Conservation (phyloP, 169 alveolate species). For the Cryptosporidium baileyi region DNA sequence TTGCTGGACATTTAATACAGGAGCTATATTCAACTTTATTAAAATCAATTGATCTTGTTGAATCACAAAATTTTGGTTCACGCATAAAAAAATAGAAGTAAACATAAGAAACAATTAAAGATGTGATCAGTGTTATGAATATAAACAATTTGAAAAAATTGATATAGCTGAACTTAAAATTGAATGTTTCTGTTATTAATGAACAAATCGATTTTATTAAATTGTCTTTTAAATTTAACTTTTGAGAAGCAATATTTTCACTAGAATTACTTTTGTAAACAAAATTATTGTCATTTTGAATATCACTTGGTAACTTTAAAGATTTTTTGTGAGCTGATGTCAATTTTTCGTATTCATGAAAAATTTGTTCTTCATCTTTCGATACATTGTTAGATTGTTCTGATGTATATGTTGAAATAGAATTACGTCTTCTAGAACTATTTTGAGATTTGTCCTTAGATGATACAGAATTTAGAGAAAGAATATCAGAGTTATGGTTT, state of each 20-base stretch:
- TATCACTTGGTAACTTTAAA: not conserved
- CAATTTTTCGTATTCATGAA: too few relatives aligned
- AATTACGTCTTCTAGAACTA: constrained; percentile 11
- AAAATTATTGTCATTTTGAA: not conserved
- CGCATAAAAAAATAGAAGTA: not conserved
- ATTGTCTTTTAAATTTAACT: not conserved
- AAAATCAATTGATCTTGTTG: not conserved
- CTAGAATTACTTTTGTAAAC: not conserved
- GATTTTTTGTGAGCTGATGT: not conserved
- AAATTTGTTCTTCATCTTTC: not conserved
- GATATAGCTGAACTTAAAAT: not conserved
- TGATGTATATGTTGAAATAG: not conserved
- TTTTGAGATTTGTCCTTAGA: not conserved
- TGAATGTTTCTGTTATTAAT: not conserved
- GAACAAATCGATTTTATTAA: not conserved
- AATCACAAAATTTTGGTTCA: constrained; percentile 42
- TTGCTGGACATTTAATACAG: constrained; percentile 17
- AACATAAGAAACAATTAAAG: too few relatives aligned
- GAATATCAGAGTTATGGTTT: not conserved
- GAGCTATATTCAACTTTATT: not conserved
- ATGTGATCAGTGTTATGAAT: too few relatives aligned
- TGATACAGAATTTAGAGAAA: not conserved
- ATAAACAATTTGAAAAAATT: not conserved
- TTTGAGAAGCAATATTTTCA: not conserved
- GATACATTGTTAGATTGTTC: not conserved